Percentiles rank a stretch among this genome's conserved stretches.
These are phyloP conservation scores for Vigna angularis DNA, from an alignment of 306 rosid genomes.

Conservation along the genomic window DNA sequence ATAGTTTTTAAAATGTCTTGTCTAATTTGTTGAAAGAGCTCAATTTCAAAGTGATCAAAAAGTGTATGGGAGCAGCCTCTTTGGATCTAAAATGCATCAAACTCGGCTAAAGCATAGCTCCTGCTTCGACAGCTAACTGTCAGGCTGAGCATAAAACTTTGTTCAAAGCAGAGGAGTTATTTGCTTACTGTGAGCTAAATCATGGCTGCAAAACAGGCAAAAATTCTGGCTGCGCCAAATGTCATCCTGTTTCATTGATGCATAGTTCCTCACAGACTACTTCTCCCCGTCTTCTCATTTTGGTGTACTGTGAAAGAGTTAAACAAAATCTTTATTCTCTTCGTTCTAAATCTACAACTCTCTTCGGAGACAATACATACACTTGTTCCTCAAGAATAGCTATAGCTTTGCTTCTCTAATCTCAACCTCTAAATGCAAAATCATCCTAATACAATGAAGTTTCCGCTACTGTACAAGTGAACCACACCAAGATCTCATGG, in stretches of 20 bases:
- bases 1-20: not conserved
- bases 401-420: constrained; percentile 23
- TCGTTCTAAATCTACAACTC: constrained; percentile 14
- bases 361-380: not conserved
- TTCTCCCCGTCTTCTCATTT: not conserved
- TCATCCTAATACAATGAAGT: constrained; percentile 13
- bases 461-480: constrained; percentile 23
- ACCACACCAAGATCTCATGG: constrained; percentile 13
- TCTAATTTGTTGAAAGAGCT: not conserved
- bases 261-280: not conserved
- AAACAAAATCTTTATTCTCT: constrained; percentile 27
- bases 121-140: constrained; percentile 8
- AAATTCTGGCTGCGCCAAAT: constrained; percentile 18
- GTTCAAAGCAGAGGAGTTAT: constrained; percentile 12
- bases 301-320: constrained; percentile 1
- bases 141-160: not conserved
- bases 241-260: not conserved
- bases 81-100: constrained; percentile 14
- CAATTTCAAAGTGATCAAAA: not conserved
- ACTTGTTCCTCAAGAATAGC: constrained; percentile 13
- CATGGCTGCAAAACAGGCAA: constrained; percentile 33
- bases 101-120: constrained; percentile 19
- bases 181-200: constrained; percentile 20
- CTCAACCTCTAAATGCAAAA: not conserved
- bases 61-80: constrained; percentile 23